phyloP scores from a whole-genome alignment of 1,284 basidiomycete genomes.

The Psilocybe mexicana region DNA sequence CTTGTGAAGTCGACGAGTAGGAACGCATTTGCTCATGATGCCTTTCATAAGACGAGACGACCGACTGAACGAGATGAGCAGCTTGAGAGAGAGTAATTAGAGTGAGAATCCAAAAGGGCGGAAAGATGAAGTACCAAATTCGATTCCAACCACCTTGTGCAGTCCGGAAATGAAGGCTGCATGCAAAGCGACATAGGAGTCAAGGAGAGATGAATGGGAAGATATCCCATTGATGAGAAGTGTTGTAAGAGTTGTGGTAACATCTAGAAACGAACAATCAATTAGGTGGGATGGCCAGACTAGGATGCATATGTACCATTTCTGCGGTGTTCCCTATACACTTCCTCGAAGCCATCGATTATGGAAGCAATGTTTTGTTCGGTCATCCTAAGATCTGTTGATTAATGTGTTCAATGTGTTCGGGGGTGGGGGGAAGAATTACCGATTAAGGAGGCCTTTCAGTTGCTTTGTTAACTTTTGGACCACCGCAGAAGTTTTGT shows the following conservation, averaged over 20 bases:
- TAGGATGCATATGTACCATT: constrained; percentile 55
- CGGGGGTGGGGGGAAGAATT: neutral
- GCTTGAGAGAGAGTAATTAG: constrained; percentile 41
- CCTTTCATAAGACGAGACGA: constrained; percentile 66
- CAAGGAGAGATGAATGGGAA: constrained; percentile 80
- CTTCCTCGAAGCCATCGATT: constrained; percentile 72
- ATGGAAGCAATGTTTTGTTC: constrained; percentile 90
- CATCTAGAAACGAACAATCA: constrained; percentile 49
- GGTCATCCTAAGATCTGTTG: constrained; percentile 60
- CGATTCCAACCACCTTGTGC: constrained; percentile 85
- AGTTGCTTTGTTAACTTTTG: constrained; percentile 76
- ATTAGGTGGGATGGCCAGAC: neutral
- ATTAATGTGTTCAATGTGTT: neutral
- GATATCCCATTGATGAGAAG: constrained; percentile 86
- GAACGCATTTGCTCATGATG: constrained; percentile 43
- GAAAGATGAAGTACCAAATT: constrained; percentile 68
- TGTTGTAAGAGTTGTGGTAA: constrained; percentile 78
- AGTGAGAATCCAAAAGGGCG: neutral
- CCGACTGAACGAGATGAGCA: constrained; percentile 75
- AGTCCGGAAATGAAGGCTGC: constrained; percentile 87
- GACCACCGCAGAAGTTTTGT: constrained; percentile 49
- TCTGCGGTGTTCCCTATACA: constrained; percentile 69
- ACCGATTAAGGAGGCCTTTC: constrained; percentile 91
- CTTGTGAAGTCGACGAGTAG: constrained; percentile 14
- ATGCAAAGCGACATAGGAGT: constrained; percentile 91